Conservation (phyloP, 1,284 basidiomycete genomes). For the Fomitopsis pinicola region DNA sequence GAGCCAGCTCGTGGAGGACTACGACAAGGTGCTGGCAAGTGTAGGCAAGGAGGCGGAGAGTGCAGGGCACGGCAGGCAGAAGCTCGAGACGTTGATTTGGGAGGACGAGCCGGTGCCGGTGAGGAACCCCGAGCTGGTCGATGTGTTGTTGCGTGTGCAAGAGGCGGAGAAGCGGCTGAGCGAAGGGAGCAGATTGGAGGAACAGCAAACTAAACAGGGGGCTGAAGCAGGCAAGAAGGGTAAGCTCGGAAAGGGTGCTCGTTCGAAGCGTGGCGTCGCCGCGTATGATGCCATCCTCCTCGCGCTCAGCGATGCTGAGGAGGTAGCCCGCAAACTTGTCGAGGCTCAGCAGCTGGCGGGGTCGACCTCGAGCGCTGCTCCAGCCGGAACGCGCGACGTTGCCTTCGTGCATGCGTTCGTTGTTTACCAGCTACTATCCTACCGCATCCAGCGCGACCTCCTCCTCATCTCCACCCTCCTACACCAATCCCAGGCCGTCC, state of each 20-base stretch:
- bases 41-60: conserved; percentile 44
- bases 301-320: conserved; percentile 85
- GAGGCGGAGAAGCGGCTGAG: conserved; percentile 62
- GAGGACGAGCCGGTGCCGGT: conserved; percentile 83
- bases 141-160: conserved; percentile 81
- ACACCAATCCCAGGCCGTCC: conserved; percentile 33
- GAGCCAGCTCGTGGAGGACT: conserved; percentile 60
- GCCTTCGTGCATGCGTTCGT: conserved; percentile 85
- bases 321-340: conserved; percentile 70
- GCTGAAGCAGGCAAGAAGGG: conserved; percentile 32
- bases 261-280: conserved; percentile 68
- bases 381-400: conserved; percentile 59
- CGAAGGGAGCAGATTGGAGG: conserved; percentile 25
- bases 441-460: conserved; percentile 85
- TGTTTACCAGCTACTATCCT: conserved; percentile 79
- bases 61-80: conserved; percentile 24
- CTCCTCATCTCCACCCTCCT: conserved; percentile 72
- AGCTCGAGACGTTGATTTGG: conserved; percentile 58
- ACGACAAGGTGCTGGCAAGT: conserved; percentile 51
- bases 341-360: conserved; percentile 71
- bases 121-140: conserved; percentile 89
- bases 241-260: conserved; percentile 35
- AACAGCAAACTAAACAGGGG: conserved; percentile 20
- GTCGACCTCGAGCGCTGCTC: conserved; percentile 22
- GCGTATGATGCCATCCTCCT: conserved; percentile 82